phyloP scores from a whole-genome alignment of 202 grass and related monocot species.

The Schoenoplectus tabernaemontani region DNA sequence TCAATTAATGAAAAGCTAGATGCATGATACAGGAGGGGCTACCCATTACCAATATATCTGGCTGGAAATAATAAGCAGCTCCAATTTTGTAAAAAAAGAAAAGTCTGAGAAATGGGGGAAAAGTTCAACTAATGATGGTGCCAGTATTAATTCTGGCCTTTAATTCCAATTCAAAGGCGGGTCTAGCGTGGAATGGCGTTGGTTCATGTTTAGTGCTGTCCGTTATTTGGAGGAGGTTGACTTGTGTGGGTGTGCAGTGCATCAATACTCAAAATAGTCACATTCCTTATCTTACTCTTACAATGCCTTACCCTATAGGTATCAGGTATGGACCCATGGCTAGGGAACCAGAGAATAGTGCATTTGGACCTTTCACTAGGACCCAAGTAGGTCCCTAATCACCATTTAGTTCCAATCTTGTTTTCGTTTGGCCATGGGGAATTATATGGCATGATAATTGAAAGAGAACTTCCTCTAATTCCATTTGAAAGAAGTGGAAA shows the following conservation, averaged over 20 bases:
- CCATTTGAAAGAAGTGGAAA: not conserved
- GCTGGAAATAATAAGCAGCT: not conserved
- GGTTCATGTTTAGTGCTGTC: slow-evolving; percentile 9
- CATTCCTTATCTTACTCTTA: not conserved
- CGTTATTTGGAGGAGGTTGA: slow-evolving; percentile 19
- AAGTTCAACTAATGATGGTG: not conserved
- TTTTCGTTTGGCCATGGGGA: not conserved
- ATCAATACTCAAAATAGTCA: not conserved
- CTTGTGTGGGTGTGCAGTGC: not conserved
- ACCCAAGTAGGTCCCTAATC: slow-evolving; percentile 22
- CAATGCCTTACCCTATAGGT: not conserved
- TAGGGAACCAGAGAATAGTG: not conserved
- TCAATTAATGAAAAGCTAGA: not conserved
- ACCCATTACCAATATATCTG: not conserved
- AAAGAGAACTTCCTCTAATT: not conserved
- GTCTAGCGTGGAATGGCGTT: not conserved
- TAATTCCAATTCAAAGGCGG: not conserved
- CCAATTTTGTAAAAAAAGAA: not conserved
- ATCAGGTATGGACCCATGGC: not conserved
- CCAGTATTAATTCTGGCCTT: not conserved
- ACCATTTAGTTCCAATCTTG: not conserved
- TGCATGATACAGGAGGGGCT: not conserved
- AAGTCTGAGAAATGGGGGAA: slow-evolving; percentile 10
- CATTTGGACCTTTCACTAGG: not conserved
- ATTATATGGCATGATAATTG: not conserved